A percentile compares a stretch with the other conserved stretches of the same genome.
These are phyloP conservation scores for Marsdenia floribunda DNA, from an alignment of 257 asterid genomes.

Conservation along the genomic window DNA sequence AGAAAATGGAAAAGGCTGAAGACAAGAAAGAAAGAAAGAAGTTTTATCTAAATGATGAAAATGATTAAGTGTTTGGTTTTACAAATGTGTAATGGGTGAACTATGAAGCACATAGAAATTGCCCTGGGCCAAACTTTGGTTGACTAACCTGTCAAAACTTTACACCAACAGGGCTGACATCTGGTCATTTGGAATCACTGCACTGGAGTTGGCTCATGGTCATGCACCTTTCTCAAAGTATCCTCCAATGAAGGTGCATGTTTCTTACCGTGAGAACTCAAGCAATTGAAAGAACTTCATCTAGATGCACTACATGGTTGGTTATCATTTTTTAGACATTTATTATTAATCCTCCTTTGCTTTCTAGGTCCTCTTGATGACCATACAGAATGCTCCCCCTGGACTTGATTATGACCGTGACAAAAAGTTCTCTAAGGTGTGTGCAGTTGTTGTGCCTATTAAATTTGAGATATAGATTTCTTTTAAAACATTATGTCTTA, in stretches of 20 bases:
- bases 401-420: constrained; percentile 99
- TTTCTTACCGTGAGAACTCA: constrained; percentile 14
- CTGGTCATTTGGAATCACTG: constrained; percentile 99
- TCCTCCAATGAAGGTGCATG: constrained; percentile 96
- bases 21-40: neutral
- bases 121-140: constrained; percentile 6
- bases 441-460: constrained; percentile 12
- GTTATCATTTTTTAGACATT: neutral
- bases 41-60: neutral
- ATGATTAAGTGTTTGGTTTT: neutral
- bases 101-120: neutral
- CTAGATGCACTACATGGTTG: constrained; percentile 7
- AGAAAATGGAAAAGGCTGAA: neutral
- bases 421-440: constrained; percentile 93
- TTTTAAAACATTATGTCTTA: constrained; percentile 7
- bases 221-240: constrained; percentile 99
- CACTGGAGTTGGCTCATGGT: constrained; percentile 98
- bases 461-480: neutral
- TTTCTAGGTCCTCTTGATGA: constrained; percentile 85
- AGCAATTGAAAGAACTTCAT: constrained; percentile 4
- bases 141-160: constrained; percentile 12
- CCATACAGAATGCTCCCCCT: constrained; percentile 99
- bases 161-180: constrained; percentile 78
- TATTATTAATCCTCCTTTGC: constrained; percentile 14
- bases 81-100: neutral